Percentiles rank a stretch among this genome's conserved stretches.
Evolutionary conservation across 805 yeast genomes (phyloP).

Genomic region (Saturnispora serradocipensis): DNA sequence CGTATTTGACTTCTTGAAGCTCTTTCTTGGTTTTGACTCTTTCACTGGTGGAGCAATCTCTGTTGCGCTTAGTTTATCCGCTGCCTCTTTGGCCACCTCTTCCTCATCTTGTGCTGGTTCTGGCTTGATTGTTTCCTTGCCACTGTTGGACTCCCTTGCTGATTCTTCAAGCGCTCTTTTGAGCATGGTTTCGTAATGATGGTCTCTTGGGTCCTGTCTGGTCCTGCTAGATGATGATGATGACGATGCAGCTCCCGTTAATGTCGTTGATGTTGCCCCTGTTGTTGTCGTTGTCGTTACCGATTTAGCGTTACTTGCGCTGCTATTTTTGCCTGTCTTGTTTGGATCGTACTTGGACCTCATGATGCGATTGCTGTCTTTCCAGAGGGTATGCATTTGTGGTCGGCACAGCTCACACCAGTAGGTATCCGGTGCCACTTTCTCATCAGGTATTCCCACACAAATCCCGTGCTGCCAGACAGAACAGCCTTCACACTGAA

Average conservation of each 20-base stretch:
- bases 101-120: neutral
- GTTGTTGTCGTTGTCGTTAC: neutral
- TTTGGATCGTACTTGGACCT: conserved; percentile 40
- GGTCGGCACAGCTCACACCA: conserved; percentile 93
- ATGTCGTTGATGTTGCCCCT: neutral
- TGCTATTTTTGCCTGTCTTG: conserved; percentile 6
- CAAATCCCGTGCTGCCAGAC: conserved; percentile 98
- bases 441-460: conserved; percentile 71
- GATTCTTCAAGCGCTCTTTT: conserved; percentile 47
- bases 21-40: neutral
- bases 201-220: conserved; percentile 20
- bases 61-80: neutral
- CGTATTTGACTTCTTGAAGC: neutral
- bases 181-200: conserved; percentile 28
- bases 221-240: conserved; percentile 1
- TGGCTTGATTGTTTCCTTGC: conserved; percentile 19
- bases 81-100: neutral
- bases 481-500: conserved; percentile 82
- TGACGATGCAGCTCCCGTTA: no score
- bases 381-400: conserved; percentile 55
- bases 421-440: conserved; percentile 82
- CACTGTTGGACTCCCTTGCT: conserved; percentile 34
- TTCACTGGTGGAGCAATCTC: neutral
- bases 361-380: conserved; percentile 37
- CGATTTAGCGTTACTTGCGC: neutral